Evolutionary conservation across 2,329 filamentous ascomycete genomes (phyloP).

Genomic region (Cordyceps pruinosa): DNA sequence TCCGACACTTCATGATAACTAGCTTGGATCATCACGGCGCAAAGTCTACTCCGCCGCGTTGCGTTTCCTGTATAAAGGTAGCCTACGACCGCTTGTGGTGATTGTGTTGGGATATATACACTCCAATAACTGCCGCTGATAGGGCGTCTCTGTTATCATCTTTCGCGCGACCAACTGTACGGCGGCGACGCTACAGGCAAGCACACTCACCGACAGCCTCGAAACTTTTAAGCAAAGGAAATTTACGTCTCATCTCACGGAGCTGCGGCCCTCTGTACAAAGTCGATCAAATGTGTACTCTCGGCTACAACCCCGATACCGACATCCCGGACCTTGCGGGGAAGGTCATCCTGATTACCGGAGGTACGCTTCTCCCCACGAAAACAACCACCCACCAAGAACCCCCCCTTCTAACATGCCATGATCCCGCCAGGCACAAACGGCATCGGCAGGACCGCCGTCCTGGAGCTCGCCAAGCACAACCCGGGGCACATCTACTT

Average conservation of each 20-base stretch:
- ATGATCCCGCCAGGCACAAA: constrained; percentile 30
- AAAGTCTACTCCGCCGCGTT: not conserved
- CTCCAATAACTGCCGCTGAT: not conserved
- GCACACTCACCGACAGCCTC: not conserved
- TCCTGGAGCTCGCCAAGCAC: constrained; percentile 30
- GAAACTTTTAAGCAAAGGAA: not conserved
- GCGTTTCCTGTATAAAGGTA: not conserved
- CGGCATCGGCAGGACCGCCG: constrained; percentile 22
- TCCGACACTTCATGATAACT: not conserved
- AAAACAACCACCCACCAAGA: not conserved
- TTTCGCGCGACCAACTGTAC: too few species aligned
- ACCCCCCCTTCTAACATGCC: not conserved
- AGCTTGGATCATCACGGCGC: too few species aligned
- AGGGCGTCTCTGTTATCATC: not conserved
- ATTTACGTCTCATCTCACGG: not conserved
- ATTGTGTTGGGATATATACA: not conserved
- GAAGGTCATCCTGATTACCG: constrained; percentile 45
- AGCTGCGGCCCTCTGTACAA: not conserved
- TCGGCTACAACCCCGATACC: constrained; percentile 29
- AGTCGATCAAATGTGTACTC: not conserved
- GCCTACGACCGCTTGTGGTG: too few species aligned
- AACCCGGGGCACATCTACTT: constrained; percentile 47
- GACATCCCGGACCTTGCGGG: constrained; percentile 39
- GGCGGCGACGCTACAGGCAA: too few species aligned
- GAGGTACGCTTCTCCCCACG: constrained; percentile 28